Percentiles rank a stretch among this genome's conserved stretches.
Conservation (phyloP, 2,329 filamentous ascomycete genomes). For the Aspergillaceae sp. region DNA sequence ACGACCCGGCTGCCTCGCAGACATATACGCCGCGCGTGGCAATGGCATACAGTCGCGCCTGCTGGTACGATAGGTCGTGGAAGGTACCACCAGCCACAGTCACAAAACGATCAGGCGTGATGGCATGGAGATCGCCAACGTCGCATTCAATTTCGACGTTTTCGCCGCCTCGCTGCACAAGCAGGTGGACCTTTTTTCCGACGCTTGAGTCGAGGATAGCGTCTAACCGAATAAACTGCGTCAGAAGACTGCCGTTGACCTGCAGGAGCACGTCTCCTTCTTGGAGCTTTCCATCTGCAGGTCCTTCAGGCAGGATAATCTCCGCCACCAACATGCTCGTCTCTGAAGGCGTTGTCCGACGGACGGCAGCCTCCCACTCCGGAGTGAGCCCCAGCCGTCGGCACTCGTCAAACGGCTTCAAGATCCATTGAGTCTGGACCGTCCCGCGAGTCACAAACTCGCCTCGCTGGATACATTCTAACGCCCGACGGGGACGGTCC, state of each 20-base stretch:
- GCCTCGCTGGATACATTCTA: slow-evolving; percentile 73
- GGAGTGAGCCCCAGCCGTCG: slow-evolving; percentile 75
- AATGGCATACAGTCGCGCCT: slow-evolving; percentile 91
- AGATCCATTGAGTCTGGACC: slow-evolving; percentile 95
- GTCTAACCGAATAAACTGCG: slow-evolving; percentile 85
- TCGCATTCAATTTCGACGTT: slow-evolving; percentile 75
- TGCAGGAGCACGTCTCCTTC: slow-evolving; percentile 91
- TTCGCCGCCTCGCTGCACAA: slow-evolving; percentile 80
- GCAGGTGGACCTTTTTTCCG: slow-evolving; percentile 64
- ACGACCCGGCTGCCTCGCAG: slow-evolving; percentile 89
- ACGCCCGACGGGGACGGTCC: slow-evolving; percentile 77
- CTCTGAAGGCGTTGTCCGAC: slow-evolving; percentile 78
- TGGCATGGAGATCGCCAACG: slow-evolving; percentile 84
- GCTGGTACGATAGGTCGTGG: slow-evolving; percentile 94
- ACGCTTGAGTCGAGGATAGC: slow-evolving; percentile 86
- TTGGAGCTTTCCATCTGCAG: slow-evolving; percentile 75
- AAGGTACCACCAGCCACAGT: slow-evolving; percentile 90
- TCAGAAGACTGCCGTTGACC: slow-evolving; percentile 86
- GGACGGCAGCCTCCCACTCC: slow-evolving; percentile 77
- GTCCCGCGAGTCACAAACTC: slow-evolving; percentile 77
- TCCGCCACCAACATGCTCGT: slow-evolving; percentile 96
- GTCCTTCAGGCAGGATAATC: slow-evolving; percentile 84
- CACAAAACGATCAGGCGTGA: slow-evolving; percentile 93
- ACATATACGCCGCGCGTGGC: slow-evolving; percentile 87
- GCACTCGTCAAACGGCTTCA: slow-evolving; percentile 97